A percentile compares a stretch with the other conserved stretches of the same genome.
Conservation (phyloP, 2,329 filamentous ascomycete species). For the Lachnellula occidentalis region DNA sequence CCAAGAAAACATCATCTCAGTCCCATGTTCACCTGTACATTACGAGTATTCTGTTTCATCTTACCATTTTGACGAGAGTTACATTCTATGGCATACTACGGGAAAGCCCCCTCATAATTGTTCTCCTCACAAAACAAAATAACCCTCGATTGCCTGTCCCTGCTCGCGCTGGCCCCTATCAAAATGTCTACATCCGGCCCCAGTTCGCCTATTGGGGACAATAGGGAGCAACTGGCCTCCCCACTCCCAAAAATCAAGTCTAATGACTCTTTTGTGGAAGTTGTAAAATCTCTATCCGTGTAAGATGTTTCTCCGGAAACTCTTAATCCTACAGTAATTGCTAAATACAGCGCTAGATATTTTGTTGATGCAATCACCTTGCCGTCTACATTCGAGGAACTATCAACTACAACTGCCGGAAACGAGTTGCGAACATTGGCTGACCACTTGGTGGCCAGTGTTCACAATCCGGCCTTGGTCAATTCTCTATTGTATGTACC, state of each 20-base stretch:
- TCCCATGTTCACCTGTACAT: not conserved
- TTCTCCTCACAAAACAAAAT: not conserved
- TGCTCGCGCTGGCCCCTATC: not conserved
- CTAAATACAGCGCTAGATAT: constrained; percentile 42
- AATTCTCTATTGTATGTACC: constrained; percentile 64
- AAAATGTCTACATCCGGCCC: not conserved
- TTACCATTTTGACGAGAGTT: not conserved
- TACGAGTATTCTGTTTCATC: not conserved
- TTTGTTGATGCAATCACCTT: constrained; percentile 57
- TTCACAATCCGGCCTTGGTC: constrained; percentile 64
- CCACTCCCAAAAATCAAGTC: constrained; percentile 50
- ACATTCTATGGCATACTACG: not conserved
- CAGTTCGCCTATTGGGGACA: not conserved
- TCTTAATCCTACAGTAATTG: not conserved
- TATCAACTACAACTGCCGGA: constrained; percentile 61
- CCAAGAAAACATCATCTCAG: not conserved
- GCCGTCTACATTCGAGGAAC: constrained; percentile 68
- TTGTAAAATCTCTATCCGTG: constrained; percentile 55
- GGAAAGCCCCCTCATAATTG: not conserved
- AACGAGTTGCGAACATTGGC: constrained; percentile 54
- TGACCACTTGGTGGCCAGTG: constrained; percentile 55
- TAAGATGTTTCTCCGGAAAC: not conserved
- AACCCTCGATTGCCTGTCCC: not conserved
- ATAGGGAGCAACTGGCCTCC: not conserved
- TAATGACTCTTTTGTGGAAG: constrained; percentile 53